Evolutionary conservation across 176 grass and related monocot species (phyloP).

Genomic region (Phoenix roebelenii): DNA sequence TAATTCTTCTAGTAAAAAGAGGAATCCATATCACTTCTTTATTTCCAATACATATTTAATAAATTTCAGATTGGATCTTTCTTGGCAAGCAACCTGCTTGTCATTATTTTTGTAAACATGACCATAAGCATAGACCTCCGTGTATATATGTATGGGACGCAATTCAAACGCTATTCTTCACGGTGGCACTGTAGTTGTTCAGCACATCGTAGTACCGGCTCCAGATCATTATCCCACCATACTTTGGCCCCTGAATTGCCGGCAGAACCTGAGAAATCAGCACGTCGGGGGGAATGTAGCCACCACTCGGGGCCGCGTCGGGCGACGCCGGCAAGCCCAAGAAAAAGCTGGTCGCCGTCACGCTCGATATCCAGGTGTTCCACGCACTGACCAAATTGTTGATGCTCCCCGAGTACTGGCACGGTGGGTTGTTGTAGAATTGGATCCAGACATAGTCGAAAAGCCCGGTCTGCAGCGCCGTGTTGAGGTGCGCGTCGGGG

Average conservation of each 20-base stretch:
- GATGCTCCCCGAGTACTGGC: slow-evolving; percentile 42
- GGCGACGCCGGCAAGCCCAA: slow-evolving; percentile 44
- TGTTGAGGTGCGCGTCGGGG: slow-evolving; percentile 34
- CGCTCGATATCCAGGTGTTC: slow-evolving; percentile 37
- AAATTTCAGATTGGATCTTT: no score
- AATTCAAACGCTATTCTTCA: no score
- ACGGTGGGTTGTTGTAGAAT: slow-evolving; percentile 74
- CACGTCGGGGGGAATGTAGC: slow-evolving; percentile 27
- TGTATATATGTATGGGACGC: no score
- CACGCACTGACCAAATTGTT: slow-evolving; percentile 34
- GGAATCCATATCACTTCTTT: no score
- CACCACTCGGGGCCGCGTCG: slow-evolving; percentile 28
- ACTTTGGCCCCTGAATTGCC: slow-evolving; percentile 15
- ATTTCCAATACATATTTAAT: no score
- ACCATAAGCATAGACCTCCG: no score
- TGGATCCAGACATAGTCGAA: slow-evolving; percentile 94
- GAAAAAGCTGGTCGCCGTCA: slow-evolving; percentile 36
- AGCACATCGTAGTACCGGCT: slow-evolving; percentile 30
- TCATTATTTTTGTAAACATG: no score
- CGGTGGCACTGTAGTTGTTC: slow-evolving; percentile 24
- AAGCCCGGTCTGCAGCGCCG: slow-evolving; percentile 38
- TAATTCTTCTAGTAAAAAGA: no score
- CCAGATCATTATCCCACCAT: slow-evolving; percentile 70
- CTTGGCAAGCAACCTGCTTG: no score
- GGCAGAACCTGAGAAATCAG: slow-evolving; percentile 37